Evolutionary conservation across 768 basidiomycete genomes (phyloP).

Genomic region (Auricularia sp.): DNA sequence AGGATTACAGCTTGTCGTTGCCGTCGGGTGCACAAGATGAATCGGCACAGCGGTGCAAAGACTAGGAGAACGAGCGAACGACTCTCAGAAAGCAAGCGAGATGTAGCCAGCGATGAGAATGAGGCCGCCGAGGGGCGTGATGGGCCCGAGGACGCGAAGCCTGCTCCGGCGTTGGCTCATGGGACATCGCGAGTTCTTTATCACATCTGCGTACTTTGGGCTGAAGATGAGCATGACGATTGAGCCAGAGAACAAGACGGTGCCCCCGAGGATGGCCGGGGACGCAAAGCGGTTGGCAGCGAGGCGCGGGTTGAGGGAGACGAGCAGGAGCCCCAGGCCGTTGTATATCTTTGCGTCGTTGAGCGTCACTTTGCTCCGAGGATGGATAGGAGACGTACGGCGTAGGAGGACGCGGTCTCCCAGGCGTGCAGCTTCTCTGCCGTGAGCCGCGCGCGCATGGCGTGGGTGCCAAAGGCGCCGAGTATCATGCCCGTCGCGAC

Average conservation of each 20-base stretch:
- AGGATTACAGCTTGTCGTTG: no score
- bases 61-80: no score
- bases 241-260: constrained; percentile 51
- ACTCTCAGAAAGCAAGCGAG: constrained; percentile 34
- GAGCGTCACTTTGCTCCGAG: background rate
- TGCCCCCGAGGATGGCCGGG: constrained; percentile 50
- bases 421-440: constrained; percentile 47
- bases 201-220: constrained; percentile 29
- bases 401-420: constrained; percentile 52
- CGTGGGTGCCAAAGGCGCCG: constrained; percentile 65
- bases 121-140: constrained; percentile 57
- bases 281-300: constrained; percentile 52
- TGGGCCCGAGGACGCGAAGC: constrained; percentile 45
- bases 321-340: constrained; percentile 50
- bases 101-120: constrained; percentile 59
- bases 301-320: constrained; percentile 57
- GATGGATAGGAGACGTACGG: constrained; percentile 30
- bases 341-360: constrained; percentile 43
- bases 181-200: background rate
- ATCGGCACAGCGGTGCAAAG: no score
- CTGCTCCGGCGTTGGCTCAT: constrained; percentile 16
- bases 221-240: constrained; percentile 46
- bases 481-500: constrained; percentile 42
- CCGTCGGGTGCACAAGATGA: no score
- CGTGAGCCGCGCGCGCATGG: constrained; percentile 38